Evolutionary conservation across 139 green algal genomes (phyloP), one percentile per base, ranked within the genome.

Genomic region (Tetradesmus obliquus): DNA sequence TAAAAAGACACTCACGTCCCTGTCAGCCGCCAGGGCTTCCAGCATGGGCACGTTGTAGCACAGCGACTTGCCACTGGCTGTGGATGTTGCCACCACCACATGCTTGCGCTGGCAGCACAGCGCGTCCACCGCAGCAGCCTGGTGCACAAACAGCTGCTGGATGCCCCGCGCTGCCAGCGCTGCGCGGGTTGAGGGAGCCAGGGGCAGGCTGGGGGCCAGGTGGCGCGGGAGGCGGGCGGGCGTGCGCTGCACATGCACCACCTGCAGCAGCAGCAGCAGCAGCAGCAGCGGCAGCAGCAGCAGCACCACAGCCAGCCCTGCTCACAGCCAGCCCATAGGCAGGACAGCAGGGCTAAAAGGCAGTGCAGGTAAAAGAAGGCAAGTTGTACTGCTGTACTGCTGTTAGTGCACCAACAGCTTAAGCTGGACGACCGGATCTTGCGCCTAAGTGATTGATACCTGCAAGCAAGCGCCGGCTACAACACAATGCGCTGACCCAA

Each of bases 1-100:
- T 45, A 45, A 45, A 45, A 1, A 45, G 32, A 45, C 66, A n/a
- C 66, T 76, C 66, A 76, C 66, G 5, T 76, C 5, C 66, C 66
- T 76, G 91, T 94, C 86, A 3, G 58, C 45, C 0, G 89, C 89
- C 85, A 98, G 93, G 0, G 93, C 94, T 91, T 97, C 92, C 22
- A 97, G 90, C 22, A 99, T 92, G 0, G 97, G 98, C 24, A 99
- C 72, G 79, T 95, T 94, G 94, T 99, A 99, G 94, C 97, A 99
- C 86, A 99, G 93, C 8, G 94, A 97, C 94, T 99, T 99, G 87
- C 98, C 98, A 89, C 92, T 97, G 53, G 98, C 98, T 2, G 98
- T 99, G 58, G 96, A 95, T 0, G 98, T 99, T 62, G 94, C 95
- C 10, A 99, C 95, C 3, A 98, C 95, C 5, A 98, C 95, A 88